These are phyloP conservation scores for Pneumocystis jirovecii DNA, from an alignment of 1,139 yeast genomes.

Conservation along the genomic window DNA sequence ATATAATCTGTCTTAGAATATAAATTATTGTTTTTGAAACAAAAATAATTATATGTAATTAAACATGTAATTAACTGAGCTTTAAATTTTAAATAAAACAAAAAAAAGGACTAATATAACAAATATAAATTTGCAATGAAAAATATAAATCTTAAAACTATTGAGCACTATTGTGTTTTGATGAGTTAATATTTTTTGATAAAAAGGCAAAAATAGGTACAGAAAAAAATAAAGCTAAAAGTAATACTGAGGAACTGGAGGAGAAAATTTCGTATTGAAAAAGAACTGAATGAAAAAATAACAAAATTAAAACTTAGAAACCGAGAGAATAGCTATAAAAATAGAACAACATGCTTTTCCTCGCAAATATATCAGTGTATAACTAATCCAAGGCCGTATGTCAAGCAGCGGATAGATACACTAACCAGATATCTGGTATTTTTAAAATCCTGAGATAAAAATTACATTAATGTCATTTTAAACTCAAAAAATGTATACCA, in stretches of 20 bases:
- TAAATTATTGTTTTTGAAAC: too few species aligned
- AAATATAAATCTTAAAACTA: too few species aligned
- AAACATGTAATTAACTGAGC: too few species aligned
- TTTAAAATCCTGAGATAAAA: neutral
- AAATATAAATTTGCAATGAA: too few species aligned
- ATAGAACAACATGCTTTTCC: neutral
- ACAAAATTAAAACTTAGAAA: neutral
- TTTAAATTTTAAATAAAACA: too few species aligned
- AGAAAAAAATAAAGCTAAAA: neutral
- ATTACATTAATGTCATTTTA: neutral
- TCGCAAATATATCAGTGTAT: neutral
- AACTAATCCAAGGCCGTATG: neutral
- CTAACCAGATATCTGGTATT: neutral
- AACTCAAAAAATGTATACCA: constrained; percentile 52
- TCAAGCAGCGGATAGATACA: neutral
- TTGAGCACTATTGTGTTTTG: too few species aligned
- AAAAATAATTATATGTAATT: too few species aligned
- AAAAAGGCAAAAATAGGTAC: neutral
- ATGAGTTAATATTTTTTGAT: neutral
- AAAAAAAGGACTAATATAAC: too few species aligned
- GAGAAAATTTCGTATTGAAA: neutral
- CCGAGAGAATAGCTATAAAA: neutral
- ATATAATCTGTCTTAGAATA: too few species aligned
- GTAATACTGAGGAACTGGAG: neutral
- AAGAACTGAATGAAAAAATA: neutral